Base-by-base conservation (phyloP, 495 filamentous ascomycete genomes). In the Penicillium lividum region DNA sequence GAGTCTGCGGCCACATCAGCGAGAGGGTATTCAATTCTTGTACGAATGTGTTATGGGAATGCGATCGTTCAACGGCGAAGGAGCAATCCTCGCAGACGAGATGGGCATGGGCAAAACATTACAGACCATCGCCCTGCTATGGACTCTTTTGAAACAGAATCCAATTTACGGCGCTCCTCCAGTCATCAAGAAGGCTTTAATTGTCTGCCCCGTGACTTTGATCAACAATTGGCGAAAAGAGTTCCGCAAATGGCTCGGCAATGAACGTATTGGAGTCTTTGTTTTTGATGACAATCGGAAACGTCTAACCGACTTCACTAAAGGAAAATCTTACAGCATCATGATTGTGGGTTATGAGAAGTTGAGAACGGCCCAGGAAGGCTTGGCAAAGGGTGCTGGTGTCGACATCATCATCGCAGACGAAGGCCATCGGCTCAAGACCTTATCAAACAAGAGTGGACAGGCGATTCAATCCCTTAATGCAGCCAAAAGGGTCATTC, bases 311-410 rank as follows among this genome's bases (percentile, higher is more conserved):
- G 88, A 92, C 67, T 93, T 92, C 60, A 93, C 90, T 0, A 84
- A 76, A 69, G 89, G 90, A n/a, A 85, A 80, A 61, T 78, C 78
- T 18, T 93, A 93, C 61, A 88, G 74, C 60, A 75, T 93, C 42
- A 90, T 91, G 89, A 89, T 93, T 56, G 84, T 93, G 49, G 90
- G 90, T 0, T 93, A 93, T 65, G 89, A 93, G 70, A 91, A 88
- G 67, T 75, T 91, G 29, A 78, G 88, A 51, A 84, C 77, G 15
- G 84, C 92, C 0, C 84, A 87, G 53, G 86, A 84, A 25, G 86
- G 87, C 44, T 71, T 92, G 44, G 80, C 85, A 46, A 83, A 84
- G 60, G 83, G 86, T 7, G 66, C 67, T 43, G 83, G 85, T 0
- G 76, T 92, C 52, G 89, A 92, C 65, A 90, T 93, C 57, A 84